Evolutionary conservation across 495 filamentous ascomycete genomes (phyloP), one percentile per base, ranked within the genome.

Genomic region (Penicillium lividum): DNA sequence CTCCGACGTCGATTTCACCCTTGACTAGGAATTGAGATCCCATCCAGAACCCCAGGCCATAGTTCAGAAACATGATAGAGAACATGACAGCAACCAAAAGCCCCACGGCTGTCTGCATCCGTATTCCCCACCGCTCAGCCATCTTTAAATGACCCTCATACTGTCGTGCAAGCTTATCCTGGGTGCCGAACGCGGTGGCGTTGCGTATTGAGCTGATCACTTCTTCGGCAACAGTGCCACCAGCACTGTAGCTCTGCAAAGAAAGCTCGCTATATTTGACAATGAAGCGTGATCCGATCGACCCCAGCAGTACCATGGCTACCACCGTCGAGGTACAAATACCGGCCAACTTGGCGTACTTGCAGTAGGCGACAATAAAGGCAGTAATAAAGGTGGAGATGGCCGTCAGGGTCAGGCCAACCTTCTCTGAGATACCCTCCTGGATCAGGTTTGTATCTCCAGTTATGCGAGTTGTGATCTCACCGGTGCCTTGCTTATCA

Each of bases 11-110:
- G 27, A 89, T 78, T n/a, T 86, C 80, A 2, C 86, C 86, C 8
- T 80, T 67, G 0, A 92, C 86, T 7, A 96, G 67, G 72, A 86
- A 97, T 46, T 84, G 80, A 57, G 89, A 92, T 10, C 94, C 94
- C 80, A 92, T 89, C 94, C 94, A 98, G 77, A 98, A 98, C 38
- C 92, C 88, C 38, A 98, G 82, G 33, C 88, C 90, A 63, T 97
- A 97, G 72, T 93, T 95, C 40, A 93, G 71, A 65, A 92, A 97
- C 58, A 98, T 82, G 54, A 93, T 77, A 54, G 81, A 76, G 77
- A 97, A 91, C 86, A 96, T 89, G 43, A 79, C 76, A 45, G 86
- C 90, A 40, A 98, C 77, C 90, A 97, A 92, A 25, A 87, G 58
- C 22, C 84, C 89, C 31, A 93, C 68, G 3, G 82, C 75, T 40